Base-by-base conservation (phyloP, 257 asterid species). In the Solanum chilense region DNA sequence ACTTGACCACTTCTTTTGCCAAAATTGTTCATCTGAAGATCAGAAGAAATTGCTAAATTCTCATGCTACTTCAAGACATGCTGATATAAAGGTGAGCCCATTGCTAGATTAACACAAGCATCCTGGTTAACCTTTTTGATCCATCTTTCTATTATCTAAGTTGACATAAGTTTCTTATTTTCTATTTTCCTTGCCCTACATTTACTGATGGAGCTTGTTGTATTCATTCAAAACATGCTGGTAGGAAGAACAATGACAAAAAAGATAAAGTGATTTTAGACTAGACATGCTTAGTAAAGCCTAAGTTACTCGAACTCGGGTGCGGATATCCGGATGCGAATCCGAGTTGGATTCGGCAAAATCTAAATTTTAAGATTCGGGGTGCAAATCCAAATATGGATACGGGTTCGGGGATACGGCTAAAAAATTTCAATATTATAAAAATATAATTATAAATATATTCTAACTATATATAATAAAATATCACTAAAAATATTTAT, bases 1-100 rank as follows among this genome's bases (percentile, higher is more conserved):
- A 74, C 90, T 95, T 9, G 96, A 95, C 64, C 95, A 93, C 93
- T 96, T 96, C 92, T 91, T 91, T 88, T 95, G 99, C 87, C 93
- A 89, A 88, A 89, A 87, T 88, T 96, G 99, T 58, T 91, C 96
- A 74, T 89, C 98, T 23, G 98, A 93, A 88, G 93, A 93, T 90
- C 94, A 88, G 89, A 95, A 93, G 88, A 95, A 91, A 85, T 90
- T 92, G 83, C 90, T 88, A 39, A 90, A 86, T 87, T 86, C 95
- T 88, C 96, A 89, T 89, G 95, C 91, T 87, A 84, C 95, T 87
- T 90, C 94, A n/a, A 89, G 94, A 88, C 93, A 87, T 58, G 82
- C 95, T 81, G 97, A 95, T 90, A 81, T 75, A 23, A 93, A 96
- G 98, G 99, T 96, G 92, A 42, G 66, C 78, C 68, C 18, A 42